Evolutionary conservation across 2,329 filamentous ascomycete species (phyloP), one percentile per base, ranked within the genome.

Genomic region (Beauveria rudraprayagi): DNA sequence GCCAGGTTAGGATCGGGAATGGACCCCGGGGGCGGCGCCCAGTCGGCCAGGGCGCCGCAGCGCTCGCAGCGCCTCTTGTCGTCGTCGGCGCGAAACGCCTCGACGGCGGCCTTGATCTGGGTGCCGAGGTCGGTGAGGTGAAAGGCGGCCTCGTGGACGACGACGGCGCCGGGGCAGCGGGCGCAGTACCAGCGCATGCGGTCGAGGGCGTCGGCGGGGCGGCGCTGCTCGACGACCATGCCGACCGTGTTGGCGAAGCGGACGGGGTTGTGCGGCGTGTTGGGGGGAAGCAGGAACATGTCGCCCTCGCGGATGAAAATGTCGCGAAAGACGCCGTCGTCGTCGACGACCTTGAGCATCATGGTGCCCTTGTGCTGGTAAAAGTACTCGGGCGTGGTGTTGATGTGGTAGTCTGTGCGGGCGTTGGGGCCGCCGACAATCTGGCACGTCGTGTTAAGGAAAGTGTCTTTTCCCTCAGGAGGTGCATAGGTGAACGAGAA

Each of bases 391-490:
- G 94, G 87, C 0, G 93, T 97, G 69, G 86, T 80, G 81, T 97
- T 97, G 83, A 97, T 37, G 82, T 97, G 94, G 80, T 97, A 99
- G 80, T 97, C 94, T 61, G 92, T 97, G 65, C 94, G 87, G 63
- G 91, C 91, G 75, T 97, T 97, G 70, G 94, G 94, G 14, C 94
- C 94, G 72, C 94, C 94, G 64, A 99, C 92, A 68, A 96, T 92
- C 89, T 86, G 65, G 9, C 41, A 41, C n/a, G 56, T 44, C 2
- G 10, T n/a, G 59, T 40, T 48, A 46, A 30, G 28, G 34, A 10
- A 24, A 22, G 41, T 37, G n/a, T 22, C 4, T 9, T 40, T 17
- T 16, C 24, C 24, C 24, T 17, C 3, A 14, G 28, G 40, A 44
- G 17, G 28, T 37, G 34, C 2, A 37, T 37, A 37, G 11, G 34